phyloP scores from a whole-genome alignment of 805 yeast genomes.

The Spathaspora boniae region DNA sequence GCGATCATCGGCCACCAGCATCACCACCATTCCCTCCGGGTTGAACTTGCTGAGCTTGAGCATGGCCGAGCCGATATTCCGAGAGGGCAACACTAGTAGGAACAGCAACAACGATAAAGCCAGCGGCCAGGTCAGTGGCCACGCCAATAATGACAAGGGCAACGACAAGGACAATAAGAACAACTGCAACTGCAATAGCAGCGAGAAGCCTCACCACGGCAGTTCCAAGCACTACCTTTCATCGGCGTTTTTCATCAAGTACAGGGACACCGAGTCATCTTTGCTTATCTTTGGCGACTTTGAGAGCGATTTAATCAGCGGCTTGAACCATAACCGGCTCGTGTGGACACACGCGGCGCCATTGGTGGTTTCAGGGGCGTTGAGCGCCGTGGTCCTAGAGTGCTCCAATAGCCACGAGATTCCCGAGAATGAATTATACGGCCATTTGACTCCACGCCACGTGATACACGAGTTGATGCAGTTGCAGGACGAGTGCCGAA shows the following conservation, averaged over 20 bases:
- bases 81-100: constrained; percentile 8
- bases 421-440: constrained; percentile 54
- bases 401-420: constrained; percentile 54
- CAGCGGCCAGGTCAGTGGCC: background rate
- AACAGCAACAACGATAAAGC: constrained; percentile 8
- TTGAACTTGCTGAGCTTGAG: too few relatives aligned
- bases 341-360: constrained; percentile 62
- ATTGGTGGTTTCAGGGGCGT: constrained; percentile 29
- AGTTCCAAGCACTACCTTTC: constrained; percentile 45
- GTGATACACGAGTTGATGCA: constrained; percentile 53
- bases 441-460: constrained; percentile 73
- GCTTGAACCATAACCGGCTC: constrained; percentile 26
- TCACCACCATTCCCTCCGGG: too few relatives aligned
- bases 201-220: too few relatives aligned
- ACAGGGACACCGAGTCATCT: constrained; percentile 27
- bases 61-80: constrained; percentile 1
- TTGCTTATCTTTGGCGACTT: constrained; percentile 80
- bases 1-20: constrained; percentile 3
- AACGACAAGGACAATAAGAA: too few relatives aligned
- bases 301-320: constrained; percentile 60
- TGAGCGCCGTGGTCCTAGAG: constrained; percentile 67
- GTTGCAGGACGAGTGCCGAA: constrained; percentile 17
- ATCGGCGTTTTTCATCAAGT: constrained; percentile 57
- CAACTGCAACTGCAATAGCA: too few relatives aligned
- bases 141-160: too few relatives aligned